Evolutionary conservation across 2,329 filamentous ascomycete genomes (phyloP).

Genomic region (Aspergillus oerlinghausenensis): DNA sequence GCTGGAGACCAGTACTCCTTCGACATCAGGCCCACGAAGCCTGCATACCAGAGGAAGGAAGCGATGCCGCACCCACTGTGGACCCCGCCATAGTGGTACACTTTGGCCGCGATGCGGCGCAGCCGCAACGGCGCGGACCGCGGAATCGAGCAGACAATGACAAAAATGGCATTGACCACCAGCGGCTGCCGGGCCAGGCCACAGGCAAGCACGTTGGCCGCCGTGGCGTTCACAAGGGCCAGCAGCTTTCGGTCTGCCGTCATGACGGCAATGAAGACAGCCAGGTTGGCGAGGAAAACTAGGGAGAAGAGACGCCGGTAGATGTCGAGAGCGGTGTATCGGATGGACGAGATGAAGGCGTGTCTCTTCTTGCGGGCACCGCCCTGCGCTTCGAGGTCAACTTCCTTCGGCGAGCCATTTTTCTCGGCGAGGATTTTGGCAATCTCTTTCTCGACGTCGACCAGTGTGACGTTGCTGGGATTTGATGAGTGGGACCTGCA

Average conservation of each 20-base stretch:
- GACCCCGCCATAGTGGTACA: constrained; percentile 53
- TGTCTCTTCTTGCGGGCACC: constrained; percentile 12
- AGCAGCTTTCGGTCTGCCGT: constrained; percentile 31
- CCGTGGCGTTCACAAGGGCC: constrained; percentile 39
- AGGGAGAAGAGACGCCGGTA: constrained; percentile 43
- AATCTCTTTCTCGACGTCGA: constrained; percentile 14
- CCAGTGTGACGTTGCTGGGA: constrained; percentile 17
- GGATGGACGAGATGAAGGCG: constrained; percentile 26
- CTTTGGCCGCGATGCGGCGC: constrained; percentile 45
- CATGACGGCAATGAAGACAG: constrained; percentile 34
- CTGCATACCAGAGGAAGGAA: constrained; percentile 45
- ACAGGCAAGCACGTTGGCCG: constrained; percentile 45
- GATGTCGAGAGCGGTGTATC: constrained; percentile 36
- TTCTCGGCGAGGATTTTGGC: constrained; percentile 14
- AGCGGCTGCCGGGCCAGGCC: constrained; percentile 50
- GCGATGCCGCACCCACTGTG: constrained; percentile 50
- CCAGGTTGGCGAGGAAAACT: constrained; percentile 37
- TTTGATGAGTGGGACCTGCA: constrained; percentile 9
- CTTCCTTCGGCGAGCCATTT: constrained; percentile 2
- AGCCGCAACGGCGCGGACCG: constrained; percentile 42
- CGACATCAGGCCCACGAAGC: constrained; percentile 34
- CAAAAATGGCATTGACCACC: constrained; percentile 50
- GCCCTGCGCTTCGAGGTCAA: constrained; percentile 28
- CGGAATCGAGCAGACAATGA: constrained; percentile 42
- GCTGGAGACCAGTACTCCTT: constrained; percentile 27